Evolutionary conservation across 2,329 filamentous ascomycete genomes (phyloP).

Genomic region (Dactylellina haptotyla): DNA sequence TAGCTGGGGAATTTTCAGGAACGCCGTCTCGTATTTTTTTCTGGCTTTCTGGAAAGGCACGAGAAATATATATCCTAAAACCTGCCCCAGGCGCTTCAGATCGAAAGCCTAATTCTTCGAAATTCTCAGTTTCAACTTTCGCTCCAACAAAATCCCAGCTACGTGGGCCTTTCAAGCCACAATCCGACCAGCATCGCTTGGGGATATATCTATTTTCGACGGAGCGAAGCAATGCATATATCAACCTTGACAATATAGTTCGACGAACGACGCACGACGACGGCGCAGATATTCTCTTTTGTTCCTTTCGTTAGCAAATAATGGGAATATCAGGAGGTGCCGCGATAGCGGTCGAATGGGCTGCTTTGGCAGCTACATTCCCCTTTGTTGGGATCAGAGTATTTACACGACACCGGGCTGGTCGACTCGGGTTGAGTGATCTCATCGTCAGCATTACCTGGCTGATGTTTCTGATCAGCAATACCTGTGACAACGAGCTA

Average conservation of each 20-base stretch:
- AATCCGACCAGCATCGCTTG: slow-evolving; percentile 6
- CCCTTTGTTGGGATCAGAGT: slow-evolving; percentile 43
- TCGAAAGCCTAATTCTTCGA: slow-evolving; percentile 1
- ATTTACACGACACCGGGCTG: slow-evolving; percentile 37
- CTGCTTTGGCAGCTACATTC: slow-evolving; percentile 29
- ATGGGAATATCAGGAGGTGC: slow-evolving; percentile 40
- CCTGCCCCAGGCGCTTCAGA: slow-evolving; percentile 10
- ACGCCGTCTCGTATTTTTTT: slow-evolving; percentile 37
- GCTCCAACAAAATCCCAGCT: slow-evolving; percentile 6
- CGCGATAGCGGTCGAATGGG: slow-evolving; percentile 44
- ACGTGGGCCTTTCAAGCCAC: slow-evolving; percentile 31
- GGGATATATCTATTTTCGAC: background rate
- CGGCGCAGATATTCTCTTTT: too few relatives aligned
- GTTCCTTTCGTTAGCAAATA: slow-evolving; percentile 13
- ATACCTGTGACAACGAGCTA: slow-evolving; percentile 28
- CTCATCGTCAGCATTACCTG: slow-evolving; percentile 33
- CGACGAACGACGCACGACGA: too few relatives aligned
- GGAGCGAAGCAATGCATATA: slow-evolving; percentile 12
- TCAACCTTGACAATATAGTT: slow-evolving; percentile 10
- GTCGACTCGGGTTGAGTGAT: slow-evolving; percentile 40
- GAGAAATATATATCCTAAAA: slow-evolving; percentile 41
- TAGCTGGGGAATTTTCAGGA: slow-evolving; percentile 26
- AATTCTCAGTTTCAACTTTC: background rate
- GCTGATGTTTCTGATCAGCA: slow-evolving; percentile 33
- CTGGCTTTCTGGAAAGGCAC: slow-evolving; percentile 29